Evolutionary conservation across 768 basidiomycete genomes (phyloP).

Genomic region (Rhodotorula taiwanensis): DNA sequence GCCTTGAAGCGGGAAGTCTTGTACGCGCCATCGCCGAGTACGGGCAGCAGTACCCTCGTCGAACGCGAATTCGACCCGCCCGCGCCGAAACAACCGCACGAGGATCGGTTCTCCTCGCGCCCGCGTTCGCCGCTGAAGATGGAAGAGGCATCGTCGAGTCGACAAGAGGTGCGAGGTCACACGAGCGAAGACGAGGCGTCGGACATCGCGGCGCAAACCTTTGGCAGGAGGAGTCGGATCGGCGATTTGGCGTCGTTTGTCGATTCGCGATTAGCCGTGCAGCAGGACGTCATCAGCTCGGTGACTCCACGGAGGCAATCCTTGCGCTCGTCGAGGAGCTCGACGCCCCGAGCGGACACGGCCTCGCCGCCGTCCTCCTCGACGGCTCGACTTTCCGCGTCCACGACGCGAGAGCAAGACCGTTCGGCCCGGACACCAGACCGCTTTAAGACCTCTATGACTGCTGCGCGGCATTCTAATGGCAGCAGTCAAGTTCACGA

Average conservation of each 20-base stretch:
- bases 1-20: background rate
- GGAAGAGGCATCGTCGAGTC: background rate
- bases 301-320: too few species aligned
- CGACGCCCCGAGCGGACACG: too few species aligned
- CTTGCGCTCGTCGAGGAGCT: too few species aligned
- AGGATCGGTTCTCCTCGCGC: too few species aligned
- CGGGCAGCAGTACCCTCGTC: slow-evolving; percentile 32
- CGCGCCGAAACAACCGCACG: too few species aligned
- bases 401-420: too few species aligned
- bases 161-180: too few species aligned
- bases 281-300: too few species aligned
- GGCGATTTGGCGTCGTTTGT: slow-evolving; percentile 25
- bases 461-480: background rate
- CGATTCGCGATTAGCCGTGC: slow-evolving; percentile 19
- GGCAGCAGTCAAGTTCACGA: slow-evolving; percentile 17
- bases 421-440: slow-evolving; percentile 15
- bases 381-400: too few species aligned
- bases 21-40: slow-evolving; percentile 24
- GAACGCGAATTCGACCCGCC: slow-evolving; percentile 19
- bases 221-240: slow-evolving; percentile 4
- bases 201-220: too few species aligned
- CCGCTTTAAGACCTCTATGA: background rate
- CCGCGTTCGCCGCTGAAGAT: too few species aligned
- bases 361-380: too few species aligned
- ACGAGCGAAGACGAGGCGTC: slow-evolving; percentile 24